A percentile compares a stretch with the other conserved stretches of the same genome.
Conservation (phyloP, 371 early-diverging fungal genomes). For the Mortierella sp. region DNA sequence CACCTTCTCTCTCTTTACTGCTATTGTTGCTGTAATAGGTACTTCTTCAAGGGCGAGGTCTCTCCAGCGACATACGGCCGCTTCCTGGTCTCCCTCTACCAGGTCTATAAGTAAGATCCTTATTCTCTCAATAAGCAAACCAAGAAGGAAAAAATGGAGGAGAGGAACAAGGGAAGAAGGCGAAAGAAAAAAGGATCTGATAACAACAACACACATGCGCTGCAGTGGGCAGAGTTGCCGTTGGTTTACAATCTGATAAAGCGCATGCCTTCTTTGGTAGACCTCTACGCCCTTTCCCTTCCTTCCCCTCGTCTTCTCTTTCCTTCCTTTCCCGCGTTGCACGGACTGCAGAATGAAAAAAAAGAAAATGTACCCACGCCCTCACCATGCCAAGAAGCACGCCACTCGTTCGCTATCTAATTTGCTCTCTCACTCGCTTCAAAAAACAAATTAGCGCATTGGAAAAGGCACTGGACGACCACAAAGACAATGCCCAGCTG, state of each 20-base stretch:
- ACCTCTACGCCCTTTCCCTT: background rate
- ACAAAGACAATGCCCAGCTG: conserved; percentile 63
- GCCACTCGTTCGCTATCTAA: background rate
- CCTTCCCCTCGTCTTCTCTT: too few relatives aligned
- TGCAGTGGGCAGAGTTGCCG: background rate
- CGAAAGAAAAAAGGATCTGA: background rate
- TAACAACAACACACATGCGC: background rate
- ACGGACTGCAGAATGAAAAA: background rate
- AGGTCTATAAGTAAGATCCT: conserved; percentile 35
- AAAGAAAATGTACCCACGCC: background rate
- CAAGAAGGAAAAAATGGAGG: background rate
- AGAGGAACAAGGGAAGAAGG: background rate
- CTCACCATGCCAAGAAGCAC: conserved; percentile 2
- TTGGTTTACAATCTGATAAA: background rate
- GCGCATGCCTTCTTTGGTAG: background rate
- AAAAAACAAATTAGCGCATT: conserved; percentile 56
- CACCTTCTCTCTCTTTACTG: background rate
- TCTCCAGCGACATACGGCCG: conserved; percentile 34
- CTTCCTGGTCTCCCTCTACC: conserved; percentile 53
- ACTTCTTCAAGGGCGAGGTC: conserved; percentile 56
- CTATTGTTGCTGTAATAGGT: conserved; percentile 10
- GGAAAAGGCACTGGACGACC: conserved; percentile 64
- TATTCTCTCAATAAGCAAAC: background rate
- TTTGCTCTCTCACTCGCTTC: background rate
- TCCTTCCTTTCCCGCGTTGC: background rate